phyloP scores from a whole-genome alignment of 805 yeast species.

The Henningerozyma blattae region DNA sequence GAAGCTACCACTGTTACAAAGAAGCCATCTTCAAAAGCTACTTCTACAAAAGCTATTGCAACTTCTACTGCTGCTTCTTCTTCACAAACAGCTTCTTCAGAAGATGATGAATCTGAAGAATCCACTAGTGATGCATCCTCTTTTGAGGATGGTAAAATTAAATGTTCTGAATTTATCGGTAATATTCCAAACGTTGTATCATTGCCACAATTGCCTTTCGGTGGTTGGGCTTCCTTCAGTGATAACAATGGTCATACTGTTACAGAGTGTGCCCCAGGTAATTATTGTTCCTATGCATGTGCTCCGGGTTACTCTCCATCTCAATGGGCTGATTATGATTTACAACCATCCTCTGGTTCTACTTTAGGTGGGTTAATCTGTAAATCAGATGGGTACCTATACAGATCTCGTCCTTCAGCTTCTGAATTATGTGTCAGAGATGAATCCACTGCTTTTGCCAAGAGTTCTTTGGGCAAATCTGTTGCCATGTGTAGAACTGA shows the following conservation, averaged over 20 bases:
- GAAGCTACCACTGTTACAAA: slow-evolving; percentile 6
- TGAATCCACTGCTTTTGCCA: slow-evolving; percentile 53
- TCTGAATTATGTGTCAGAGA: slow-evolving; percentile 85
- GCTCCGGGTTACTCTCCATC: slow-evolving; percentile 98
- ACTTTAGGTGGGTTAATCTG: slow-evolving; percentile 91
- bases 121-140: no score
- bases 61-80: slow-evolving; percentile 17
- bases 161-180: slow-evolving; percentile 56
- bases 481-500: slow-evolving; percentile 96
- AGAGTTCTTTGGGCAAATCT: slow-evolving; percentile 44
- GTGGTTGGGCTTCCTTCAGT: slow-evolving; percentile 36
- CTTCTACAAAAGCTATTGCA: slow-evolving; percentile 8
- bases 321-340: slow-evolving; percentile 75
- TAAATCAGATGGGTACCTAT: slow-evolving; percentile 69
- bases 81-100: slow-evolving; percentile 18
- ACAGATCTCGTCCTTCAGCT: slow-evolving; percentile 61
- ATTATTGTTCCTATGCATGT: slow-evolving; percentile 95
- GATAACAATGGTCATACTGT: slow-evolving; percentile 40
- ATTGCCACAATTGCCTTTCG: slow-evolving; percentile 41
- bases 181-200: slow-evolving; percentile 62
- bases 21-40: slow-evolving; percentile 3
- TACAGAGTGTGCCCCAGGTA: slow-evolving; percentile 68
- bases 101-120: no score
- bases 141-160: slow-evolving; percentile 62
- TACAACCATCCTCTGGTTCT: slow-evolving; percentile 85